Conservation (phyloP, 768 basidiomycete species). For the Epithele typhae region DNA sequence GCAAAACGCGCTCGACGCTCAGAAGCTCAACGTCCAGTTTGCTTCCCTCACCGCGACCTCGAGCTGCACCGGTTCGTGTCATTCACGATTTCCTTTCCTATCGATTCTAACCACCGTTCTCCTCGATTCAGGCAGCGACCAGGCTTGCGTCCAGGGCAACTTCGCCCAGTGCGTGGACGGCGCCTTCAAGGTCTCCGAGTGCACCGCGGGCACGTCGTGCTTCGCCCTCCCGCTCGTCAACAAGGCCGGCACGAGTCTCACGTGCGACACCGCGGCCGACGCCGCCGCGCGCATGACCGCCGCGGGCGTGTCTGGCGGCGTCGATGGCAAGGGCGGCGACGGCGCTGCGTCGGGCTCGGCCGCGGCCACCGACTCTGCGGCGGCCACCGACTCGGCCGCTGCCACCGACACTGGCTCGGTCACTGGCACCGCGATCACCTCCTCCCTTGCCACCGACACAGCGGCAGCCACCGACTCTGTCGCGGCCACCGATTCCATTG, state of each 20-base stretch:
- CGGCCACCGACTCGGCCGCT: constrained; percentile 2
- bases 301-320: constrained; percentile 28
- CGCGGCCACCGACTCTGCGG: constrained; percentile 3
- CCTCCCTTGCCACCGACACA: not conserved
- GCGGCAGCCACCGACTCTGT: not conserved
- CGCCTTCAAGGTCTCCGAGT: constrained; percentile 29
- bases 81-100: too few species aligned
- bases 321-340: constrained; percentile 10
- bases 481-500: not conserved
- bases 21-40: constrained; percentile 33
- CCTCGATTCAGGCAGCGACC: constrained; percentile 22
- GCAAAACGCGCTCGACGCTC: constrained; percentile 34
- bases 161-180: constrained; percentile 39
- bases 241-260: constrained; percentile 32
- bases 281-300: constrained; percentile 30
- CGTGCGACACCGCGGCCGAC: constrained; percentile 32
- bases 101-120: not conserved
- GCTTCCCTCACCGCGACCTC: constrained; percentile 22
- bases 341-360: not conserved
- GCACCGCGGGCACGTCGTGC: constrained; percentile 29
- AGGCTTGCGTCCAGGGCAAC: constrained; percentile 33
- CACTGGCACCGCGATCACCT: not conserved
- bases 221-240: constrained; percentile 41
- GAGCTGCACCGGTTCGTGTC: constrained; percentile 28
- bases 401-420: not conserved